Conservation (phyloP, 805 yeast species). For the Citeromyces nyonsensis region DNA sequence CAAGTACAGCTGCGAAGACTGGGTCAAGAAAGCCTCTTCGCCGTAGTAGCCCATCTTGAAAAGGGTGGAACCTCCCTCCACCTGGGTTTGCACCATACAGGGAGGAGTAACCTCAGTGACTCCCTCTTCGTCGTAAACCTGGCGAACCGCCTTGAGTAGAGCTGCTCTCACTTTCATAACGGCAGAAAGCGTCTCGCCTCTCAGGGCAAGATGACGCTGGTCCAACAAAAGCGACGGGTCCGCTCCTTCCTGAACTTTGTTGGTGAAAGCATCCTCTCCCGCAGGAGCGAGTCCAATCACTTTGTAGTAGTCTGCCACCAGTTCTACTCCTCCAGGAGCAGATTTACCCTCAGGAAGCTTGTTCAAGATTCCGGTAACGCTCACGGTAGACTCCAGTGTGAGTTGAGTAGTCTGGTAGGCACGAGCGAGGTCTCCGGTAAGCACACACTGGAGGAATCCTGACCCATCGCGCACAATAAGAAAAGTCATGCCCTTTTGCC, state of each 20-base stretch:
- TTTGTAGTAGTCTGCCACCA: conserved; percentile 80
- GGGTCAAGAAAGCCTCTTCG: conserved; percentile 92
- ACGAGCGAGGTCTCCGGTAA: conserved; percentile 83
- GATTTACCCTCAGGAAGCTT: conserved; percentile 89
- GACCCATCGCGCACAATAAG: conserved; percentile 91
- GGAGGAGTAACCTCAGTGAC: conserved; percentile 94
- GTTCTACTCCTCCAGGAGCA: conserved; percentile 96
- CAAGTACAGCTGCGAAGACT: conserved; percentile 89
- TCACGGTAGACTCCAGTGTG: conserved; percentile 78
- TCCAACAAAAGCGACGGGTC: conserved; percentile 89
- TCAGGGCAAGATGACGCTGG: conserved; percentile 86
- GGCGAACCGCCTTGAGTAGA: conserved; percentile 58
- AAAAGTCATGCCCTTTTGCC: conserved; percentile 86
- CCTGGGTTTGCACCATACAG: conserved; percentile 99
- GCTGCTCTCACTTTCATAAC: conserved; percentile 92
- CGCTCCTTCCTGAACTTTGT: conserved; percentile 85
- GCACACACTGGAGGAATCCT: conserved; percentile 77
- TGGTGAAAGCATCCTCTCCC: conserved; percentile 90
- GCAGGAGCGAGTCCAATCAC: conserved; percentile 88
- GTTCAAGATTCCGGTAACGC: conserved; percentile 66
- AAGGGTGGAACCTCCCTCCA: conserved; percentile 96
- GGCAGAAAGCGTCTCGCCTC: conserved; percentile 89
- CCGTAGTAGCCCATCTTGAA: conserved; percentile 92
- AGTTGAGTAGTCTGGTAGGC: conserved; percentile 75
- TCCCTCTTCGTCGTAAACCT: conserved; percentile 59